Base-by-base conservation (phyloP, 2,329 filamentous ascomycete species). In the Mycosphaerella arachidis region DNA sequence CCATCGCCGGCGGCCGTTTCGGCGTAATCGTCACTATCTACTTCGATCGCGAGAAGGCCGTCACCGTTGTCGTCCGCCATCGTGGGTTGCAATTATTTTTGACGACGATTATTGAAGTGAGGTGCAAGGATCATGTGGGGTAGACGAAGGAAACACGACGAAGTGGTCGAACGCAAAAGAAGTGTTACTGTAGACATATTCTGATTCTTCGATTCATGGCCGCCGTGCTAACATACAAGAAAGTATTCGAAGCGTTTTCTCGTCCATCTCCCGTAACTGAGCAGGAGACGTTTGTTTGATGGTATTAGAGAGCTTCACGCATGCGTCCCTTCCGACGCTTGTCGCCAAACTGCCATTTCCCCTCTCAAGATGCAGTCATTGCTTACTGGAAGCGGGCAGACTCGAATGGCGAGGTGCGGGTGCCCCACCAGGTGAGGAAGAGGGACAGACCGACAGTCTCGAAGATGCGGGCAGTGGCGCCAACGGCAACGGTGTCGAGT, bases 401-500 rank as follows among this genome's bases (percentile, higher is more conserved):
- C 73, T 92, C 86, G 77, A 96, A 95, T 62, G 91, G 91, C 82
- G 92, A 93, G 79, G 91, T 94, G 74, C 90, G 88, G 72, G 93
- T 97, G 72, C 93, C 93, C 93, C 93, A 97, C 89, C 91, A 97
- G 74, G 91, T 96, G 71, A 97, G 83, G 85, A 97, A 91, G 72
- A 96, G 76, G 65, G 89, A 92, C 60, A 97, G 85, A 66, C 93
- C 94, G 61, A 97, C 85, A 3, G 94, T 97, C 85, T 97, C 94
- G 69, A 96, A 85, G 69, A 94, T 80, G 79, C 94, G 92, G 73
- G 90, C 88, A 54, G 94, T 79, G 64, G 89, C 85, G 73, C 89
- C 90, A 67, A 97, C 88, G 68, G 91, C 91, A 68, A 97, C 86
- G 64, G 90, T 93, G 78, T 97, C 93, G 60, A 94, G 78, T 55